Base-by-base conservation (phyloP, 2,329 filamentous ascomycete species). In the Cordyceps sp. region DNA sequence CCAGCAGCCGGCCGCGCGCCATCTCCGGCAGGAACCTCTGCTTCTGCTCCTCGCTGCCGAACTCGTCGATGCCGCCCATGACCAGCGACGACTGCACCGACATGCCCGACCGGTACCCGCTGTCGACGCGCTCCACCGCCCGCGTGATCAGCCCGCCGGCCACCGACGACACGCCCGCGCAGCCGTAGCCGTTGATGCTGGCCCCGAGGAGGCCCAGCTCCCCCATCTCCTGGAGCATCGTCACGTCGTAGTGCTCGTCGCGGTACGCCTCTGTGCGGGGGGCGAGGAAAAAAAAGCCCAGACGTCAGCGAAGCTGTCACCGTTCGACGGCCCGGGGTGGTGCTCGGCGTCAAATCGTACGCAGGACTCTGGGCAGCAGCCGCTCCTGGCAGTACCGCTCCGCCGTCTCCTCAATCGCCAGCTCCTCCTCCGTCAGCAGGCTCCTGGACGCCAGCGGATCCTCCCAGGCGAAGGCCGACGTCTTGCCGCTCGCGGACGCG, bases 361-460 rank as follows among this genome's bases (percentile, higher is more conserved):
- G 78, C 37, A 94, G 65, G 31, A 98, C 79, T 40, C 88, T 68
- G 31, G 90, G 90, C 26, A 81, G 62, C 59, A 98, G 65, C 37
- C 73, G 72, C 52, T 96, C 86, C 55, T 96, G 88, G 52, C 86
- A 96, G 50, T 96, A 98, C 38, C 82, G 71, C 55, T 93, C 81
- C 22, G 88, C 88, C 6, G 84, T 93, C 46, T 94, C 84, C 26
- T 79, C 68, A 42, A 98, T 88, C 12, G 86, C 84, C 41, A 83
- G 52, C 55, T 98, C 90, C 37, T 98, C 90, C 42, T 93, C 82
- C 1, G 85, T 93, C 46, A 85, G 69, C 28, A 93, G 59, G 47
- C 73, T 78, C 46, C 73, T 75, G 23, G 77, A 66, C 18, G 67
- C 69, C 36, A 98, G 63, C 15, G 90, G 86, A 50, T 98, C 90